Percentiles rank a stretch among this genome's conserved stretches.
Evolutionary conservation across 2,329 filamentous ascomycete species (phyloP).

Genomic region (Aureobasidium sp.): DNA sequence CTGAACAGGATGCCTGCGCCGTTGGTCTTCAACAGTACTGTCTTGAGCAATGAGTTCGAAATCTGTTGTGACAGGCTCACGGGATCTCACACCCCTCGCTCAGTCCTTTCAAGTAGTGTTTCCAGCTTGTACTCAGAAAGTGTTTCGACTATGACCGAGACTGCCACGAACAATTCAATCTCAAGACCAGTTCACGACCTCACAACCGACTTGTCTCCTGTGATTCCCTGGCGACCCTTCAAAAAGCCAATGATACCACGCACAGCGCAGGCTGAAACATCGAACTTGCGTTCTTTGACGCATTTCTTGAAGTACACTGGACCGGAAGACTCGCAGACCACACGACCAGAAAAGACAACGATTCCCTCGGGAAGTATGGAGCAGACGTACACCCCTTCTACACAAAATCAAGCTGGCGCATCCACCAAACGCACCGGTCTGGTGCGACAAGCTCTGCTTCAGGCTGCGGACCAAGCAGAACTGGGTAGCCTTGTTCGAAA

Average conservation of each 20-base stretch:
- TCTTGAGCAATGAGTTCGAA: not conserved
- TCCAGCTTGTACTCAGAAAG: not conserved
- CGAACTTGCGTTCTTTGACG: not conserved
- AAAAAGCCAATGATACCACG: not conserved
- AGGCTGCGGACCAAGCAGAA: not conserved
- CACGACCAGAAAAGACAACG: not conserved
- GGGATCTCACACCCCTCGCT: not conserved
- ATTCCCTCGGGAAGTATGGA: not conserved
- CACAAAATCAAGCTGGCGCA: too few species aligned
- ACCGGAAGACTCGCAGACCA: not conserved
- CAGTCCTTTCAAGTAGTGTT: not conserved
- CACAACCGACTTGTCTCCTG: not conserved
- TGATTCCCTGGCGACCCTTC: not conserved
- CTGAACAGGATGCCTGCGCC: slow-evolving; percentile 2
- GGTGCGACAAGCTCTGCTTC: not conserved
- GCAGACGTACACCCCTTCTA: not conserved
- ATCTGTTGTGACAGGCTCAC: not conserved
- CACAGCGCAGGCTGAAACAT: not conserved
- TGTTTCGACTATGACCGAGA: not conserved
- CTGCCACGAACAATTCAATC: not conserved
- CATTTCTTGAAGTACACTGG: slow-evolving; percentile 8
- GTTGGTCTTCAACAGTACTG: not conserved
- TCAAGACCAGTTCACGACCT: not conserved
- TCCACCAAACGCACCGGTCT: not conserved
- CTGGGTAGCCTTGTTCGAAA: not conserved